Evolutionary conservation across 2,329 filamentous ascomycete genomes (phyloP).

Genomic region (Calonectria multiphialidica): DNA sequence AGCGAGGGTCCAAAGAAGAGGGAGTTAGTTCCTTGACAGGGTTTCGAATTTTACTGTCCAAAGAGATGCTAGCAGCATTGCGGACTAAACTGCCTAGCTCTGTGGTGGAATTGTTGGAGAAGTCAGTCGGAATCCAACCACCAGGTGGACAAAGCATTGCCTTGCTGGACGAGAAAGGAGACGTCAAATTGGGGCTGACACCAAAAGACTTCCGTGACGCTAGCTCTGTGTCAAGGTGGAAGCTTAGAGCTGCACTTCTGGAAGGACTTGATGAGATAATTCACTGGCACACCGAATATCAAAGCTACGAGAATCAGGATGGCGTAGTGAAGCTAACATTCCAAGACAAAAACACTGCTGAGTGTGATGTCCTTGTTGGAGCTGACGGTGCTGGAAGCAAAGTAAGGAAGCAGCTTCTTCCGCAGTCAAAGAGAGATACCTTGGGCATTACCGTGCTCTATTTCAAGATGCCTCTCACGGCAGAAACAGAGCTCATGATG

Average conservation of each 20-base stretch:
- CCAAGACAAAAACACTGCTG: neutral
- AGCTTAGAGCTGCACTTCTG: neutral
- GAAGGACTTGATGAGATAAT: neutral
- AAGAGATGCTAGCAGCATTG: slow-evolving; percentile 10
- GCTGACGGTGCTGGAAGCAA: slow-evolving; percentile 14
- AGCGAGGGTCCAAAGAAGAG: slow-evolving; percentile 4
- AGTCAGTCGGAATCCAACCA: slow-evolving; percentile 6
- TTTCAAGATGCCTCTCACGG: slow-evolving; percentile 12
- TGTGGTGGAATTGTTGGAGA: neutral
- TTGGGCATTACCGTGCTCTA: slow-evolving; percentile 11
- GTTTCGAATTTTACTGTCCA: slow-evolving; percentile 2
- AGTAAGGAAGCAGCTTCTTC: slow-evolving; percentile 14
- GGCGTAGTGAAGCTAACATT: slow-evolving; percentile 1
- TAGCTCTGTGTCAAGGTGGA: slow-evolving; percentile 15
- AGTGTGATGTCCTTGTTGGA: slow-evolving; percentile 11
- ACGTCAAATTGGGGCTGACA: slow-evolving; percentile 2
- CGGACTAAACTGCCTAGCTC: neutral
- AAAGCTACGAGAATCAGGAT: neutral
- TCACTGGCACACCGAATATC: neutral
- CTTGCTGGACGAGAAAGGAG: slow-evolving; percentile 10
- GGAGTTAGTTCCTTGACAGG: neutral
- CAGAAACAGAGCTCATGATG: slow-evolving; percentile 8
- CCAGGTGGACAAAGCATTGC: slow-evolving; percentile 4
- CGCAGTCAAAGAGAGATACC: neutral
- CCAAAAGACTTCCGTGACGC: slow-evolving; percentile 6